Evolutionary conservation across 176 grass and related monocot genomes (phyloP).

Genomic region (Otatea glauca): DNA sequence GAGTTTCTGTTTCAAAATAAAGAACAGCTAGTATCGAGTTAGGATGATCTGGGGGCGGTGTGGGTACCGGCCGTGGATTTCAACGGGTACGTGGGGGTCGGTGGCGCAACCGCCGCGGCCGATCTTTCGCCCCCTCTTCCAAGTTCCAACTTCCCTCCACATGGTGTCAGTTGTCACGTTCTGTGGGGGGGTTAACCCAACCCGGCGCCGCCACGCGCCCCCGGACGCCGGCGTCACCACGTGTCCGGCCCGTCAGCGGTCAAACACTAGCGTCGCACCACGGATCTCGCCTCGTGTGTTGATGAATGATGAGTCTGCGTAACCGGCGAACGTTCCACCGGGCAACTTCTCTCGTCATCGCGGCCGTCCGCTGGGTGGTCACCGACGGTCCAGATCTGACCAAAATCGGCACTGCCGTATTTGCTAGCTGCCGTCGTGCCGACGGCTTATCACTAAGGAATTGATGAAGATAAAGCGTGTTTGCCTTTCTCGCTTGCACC

Average conservation of each 20-base stretch:
- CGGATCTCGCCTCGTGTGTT: background rate
- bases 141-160: background rate
- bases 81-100: background rate
- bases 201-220: slow-evolving; percentile 6
- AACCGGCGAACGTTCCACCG: background rate
- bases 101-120: background rate
- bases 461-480: slow-evolving; percentile 24
- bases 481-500: background rate
- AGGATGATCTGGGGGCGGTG: background rate
- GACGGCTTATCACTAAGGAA: background rate
- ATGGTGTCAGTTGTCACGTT: background rate
- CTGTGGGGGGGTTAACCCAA: background rate
- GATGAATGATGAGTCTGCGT: background rate
- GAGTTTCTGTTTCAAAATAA: background rate
- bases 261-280: slow-evolving; percentile 30
- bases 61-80: background rate
- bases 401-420: background rate
- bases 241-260: background rate
- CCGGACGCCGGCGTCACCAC: background rate
- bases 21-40: background rate
- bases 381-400: background rate
- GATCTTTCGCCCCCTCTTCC: background rate
- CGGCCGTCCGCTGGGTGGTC: background rate
- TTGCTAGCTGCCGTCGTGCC: background rate
- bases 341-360: background rate